Conservation (phyloP, 2,329 filamentous ascomycete genomes). For the Pseudogymnoascus sp. region DNA sequence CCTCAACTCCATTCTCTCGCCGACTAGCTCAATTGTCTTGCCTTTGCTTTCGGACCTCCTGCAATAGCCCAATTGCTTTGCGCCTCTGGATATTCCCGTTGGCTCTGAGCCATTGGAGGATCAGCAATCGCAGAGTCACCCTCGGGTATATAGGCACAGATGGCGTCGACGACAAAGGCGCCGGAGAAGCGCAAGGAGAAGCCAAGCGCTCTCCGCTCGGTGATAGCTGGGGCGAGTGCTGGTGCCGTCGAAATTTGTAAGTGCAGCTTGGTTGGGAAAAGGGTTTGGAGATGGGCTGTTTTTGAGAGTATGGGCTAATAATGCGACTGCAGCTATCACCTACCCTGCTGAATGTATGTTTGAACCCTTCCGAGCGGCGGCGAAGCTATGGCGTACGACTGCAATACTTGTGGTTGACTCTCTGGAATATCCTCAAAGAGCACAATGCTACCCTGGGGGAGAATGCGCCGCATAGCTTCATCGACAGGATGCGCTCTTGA, state of each 20-base stretch:
- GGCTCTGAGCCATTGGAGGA: conserved; percentile 5
- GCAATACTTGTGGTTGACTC: not conserved
- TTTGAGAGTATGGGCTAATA: conserved; percentile 23
- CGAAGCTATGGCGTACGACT: not conserved
- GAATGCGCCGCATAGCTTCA: not conserved
- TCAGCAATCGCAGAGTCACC: not conserved
- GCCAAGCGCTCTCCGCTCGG: conserved; percentile 78
- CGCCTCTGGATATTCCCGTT: not conserved
- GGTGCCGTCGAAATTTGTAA: conserved; percentile 89
- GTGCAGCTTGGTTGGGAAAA: conserved; percentile 14
- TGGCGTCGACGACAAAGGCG: conserved; percentile 12
- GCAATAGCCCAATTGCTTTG: not conserved
- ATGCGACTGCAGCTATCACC: conserved; percentile 56
- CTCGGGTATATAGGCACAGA: not conserved
- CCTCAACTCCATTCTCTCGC: not conserved
- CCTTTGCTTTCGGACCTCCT: not conserved
- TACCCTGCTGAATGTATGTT: conserved; percentile 84
- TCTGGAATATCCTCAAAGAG: not conserved
- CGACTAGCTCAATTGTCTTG: not conserved
- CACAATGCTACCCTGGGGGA: not conserved
- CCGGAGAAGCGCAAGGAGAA: conserved; percentile 34
- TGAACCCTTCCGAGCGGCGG: not conserved
- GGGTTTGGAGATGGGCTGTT: not conserved
- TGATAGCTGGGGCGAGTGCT: conserved; percentile 86
- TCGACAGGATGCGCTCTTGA: not conserved